Base-by-base conservation (phyloP, 352 stramenopile genomes). In the Globisporangium cystogenes region DNA sequence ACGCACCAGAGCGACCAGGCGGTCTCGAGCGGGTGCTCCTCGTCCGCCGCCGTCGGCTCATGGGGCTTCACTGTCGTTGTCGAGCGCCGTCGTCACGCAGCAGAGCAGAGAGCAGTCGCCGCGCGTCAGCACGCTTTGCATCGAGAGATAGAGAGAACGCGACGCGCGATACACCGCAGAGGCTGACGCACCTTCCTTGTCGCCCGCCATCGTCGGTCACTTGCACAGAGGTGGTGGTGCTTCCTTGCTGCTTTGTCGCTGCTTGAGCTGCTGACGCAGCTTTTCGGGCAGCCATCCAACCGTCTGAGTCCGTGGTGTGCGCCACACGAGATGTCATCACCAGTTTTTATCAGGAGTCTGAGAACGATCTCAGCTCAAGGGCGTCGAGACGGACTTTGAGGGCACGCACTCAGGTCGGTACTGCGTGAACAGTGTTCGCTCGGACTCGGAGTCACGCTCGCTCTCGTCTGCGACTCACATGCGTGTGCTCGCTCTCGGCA, bases 1-100 rank as follows among this genome's bases (percentile, higher is more conserved):
- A 65, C 74, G 41, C 65, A 93, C 83, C 83, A 93, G 51, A 97
- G 86, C 51, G 73, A 86, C 90, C 90, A 97, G 56, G 73, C 67
- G 41, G 90, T 95, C 64, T 97, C 75, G 29, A 97, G 64, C 51
- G 68, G 73, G 68, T 97, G 90, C 61, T 93, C 83, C 40, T 80
- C 72, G 55, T 87, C 55, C n/a, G 55, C 55, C 41, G n/a, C 40
- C 20, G 20, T 48, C 41, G 36, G 23, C 20, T 62, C 55, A 26
- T 56, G 55, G 27, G 55, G 45, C 55, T 56, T 62, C 36, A 51
- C 55, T 62, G 55, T 39, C 7, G 39, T 15, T 23, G 26, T 16
- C 10, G 23, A 6, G 10, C 24, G 31, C 12, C 29, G 29, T 12
- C 29, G 29, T 12, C 29, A 8, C 29, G 29, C 10, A 35, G 8